Evolutionary conservation across 176 grass and related monocot species (phyloP).

Genomic region (Hsuehochloa calcarea): DNA sequence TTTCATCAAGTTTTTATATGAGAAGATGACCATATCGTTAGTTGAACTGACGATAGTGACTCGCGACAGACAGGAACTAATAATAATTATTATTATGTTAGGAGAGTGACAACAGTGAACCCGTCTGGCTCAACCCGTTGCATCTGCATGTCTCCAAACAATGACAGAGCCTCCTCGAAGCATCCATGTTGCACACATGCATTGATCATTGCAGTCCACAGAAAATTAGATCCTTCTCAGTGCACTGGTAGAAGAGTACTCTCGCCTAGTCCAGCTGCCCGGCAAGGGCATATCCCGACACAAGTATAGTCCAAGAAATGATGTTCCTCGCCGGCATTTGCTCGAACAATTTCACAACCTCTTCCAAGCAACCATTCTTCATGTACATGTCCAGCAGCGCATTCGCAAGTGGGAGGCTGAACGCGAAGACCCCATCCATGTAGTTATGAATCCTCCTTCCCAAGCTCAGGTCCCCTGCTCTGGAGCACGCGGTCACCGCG

Average conservation of each 20-base stretch:
- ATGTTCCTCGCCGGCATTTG: conserved; percentile 53
- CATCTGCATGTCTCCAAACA: conserved; percentile 67
- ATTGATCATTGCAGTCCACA: conserved; percentile 73
- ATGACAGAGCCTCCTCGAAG: conserved; percentile 54
- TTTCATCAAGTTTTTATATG: no score
- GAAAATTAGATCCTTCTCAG: conserved; percentile 59
- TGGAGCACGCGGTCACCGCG: conserved; percentile 42
- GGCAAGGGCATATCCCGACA: conserved; percentile 42
- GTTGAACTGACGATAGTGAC: no score
- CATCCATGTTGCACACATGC: conserved; percentile 48
- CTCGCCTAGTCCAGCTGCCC: conserved; percentile 57
- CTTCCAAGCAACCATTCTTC: conserved; percentile 51
- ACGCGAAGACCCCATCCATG: conserved; percentile 40
- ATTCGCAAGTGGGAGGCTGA: conserved; percentile 57
- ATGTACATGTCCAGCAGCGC: conserved; percentile 62
- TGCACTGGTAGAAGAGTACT: conserved; percentile 45
- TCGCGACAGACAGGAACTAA: no score
- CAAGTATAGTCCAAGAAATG: conserved; percentile 59
- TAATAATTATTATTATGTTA: no score
- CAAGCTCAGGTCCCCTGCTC: conserved; percentile 45
- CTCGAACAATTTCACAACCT: conserved; percentile 46
- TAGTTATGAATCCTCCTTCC: conserved; percentile 57
- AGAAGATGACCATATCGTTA: no score
- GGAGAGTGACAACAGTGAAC: conserved; percentile 56
- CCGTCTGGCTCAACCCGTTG: conserved; percentile 55